Evolutionary conservation across 2,329 filamentous ascomycete species (phyloP).

Genomic region (Neobulgaria alba): DNA sequence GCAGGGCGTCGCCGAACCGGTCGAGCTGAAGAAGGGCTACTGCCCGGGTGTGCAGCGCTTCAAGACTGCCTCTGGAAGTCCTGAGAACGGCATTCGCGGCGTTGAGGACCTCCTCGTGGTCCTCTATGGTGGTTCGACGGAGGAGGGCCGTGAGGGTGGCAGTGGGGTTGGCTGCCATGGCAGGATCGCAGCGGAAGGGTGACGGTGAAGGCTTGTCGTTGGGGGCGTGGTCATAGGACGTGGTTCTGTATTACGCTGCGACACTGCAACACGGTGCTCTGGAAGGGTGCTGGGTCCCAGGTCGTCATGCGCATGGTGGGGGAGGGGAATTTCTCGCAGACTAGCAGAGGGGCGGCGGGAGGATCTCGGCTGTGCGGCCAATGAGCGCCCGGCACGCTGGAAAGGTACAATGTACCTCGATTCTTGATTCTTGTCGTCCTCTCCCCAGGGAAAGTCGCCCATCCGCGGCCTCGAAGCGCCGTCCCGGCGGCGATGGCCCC

Average conservation of each 20-base stretch:
- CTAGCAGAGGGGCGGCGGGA: not conserved
- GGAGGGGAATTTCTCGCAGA: conserved; percentile 1
- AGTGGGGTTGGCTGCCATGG: conserved; percentile 27
- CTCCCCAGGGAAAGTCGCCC: no score
- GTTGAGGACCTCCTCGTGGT: conserved; percentile 66
- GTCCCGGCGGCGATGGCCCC: no score
- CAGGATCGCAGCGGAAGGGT: not conserved
- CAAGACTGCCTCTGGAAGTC: conserved; percentile 45
- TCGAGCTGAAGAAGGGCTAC: conserved; percentile 75
- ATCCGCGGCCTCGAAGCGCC: no score
- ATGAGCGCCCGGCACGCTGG: not conserved
- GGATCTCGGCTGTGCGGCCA: not conserved
- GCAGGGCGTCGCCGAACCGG: conserved; percentile 69
- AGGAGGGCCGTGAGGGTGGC: conserved; percentile 33
- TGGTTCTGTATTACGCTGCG: no score
- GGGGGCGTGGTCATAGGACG: no score
- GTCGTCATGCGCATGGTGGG: conserved; percentile 1
- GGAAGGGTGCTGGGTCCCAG: no score
- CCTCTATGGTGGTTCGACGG: conserved; percentile 47
- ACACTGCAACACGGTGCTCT: no score
- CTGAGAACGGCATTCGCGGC: conserved; percentile 53
- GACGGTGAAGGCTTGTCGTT: no score
- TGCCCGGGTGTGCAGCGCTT: conserved; percentile 60
- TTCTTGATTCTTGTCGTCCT: no score
- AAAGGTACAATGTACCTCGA: no score